Evolutionary conservation across 768 basidiomycete genomes (phyloP), one percentile per base, ranked within the genome.

Genomic region (Mycena leptocephala): DNA sequence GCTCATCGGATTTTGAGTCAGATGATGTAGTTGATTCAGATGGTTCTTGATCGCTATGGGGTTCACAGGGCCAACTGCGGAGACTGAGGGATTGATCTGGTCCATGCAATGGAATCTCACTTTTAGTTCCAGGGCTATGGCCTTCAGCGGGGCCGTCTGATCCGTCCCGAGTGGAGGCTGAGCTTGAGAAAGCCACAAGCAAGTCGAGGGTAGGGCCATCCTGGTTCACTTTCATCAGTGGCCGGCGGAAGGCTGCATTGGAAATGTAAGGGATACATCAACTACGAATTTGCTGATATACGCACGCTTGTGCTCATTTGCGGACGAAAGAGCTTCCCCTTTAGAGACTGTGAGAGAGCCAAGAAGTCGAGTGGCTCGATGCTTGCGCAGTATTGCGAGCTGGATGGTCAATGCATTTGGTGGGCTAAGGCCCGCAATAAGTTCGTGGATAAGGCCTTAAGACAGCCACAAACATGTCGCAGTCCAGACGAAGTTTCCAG

Each of bases 201-300:
- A 70, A 58, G 14, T 58, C 4, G 24, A 69, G 53, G 5, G 37
- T 41, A 41, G 67, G 67, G 8, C 67, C 67, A 56, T 69, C 67
- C 18, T 10, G 28, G 56, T 70, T 58, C 8, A 70, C 68, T 70
- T 58, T 58, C 18, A 41, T 16, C 26, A 70, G 20, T 3, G 37
- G 26, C 28, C 30, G 26, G 26, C 24, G 56, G 14, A 59, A 59
- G 10, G 39, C 68, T 70, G 13, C 8, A 70, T 14, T 39, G 9
- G 35, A 6, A 14, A 41, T 35, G 6, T 59, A 22, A 61, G 11
- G 5, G 14, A 11, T 58, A 11, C n/a, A 13, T 28, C 3, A n/a
- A 56, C 58, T 37, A 20, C 24, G 2, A 18, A 13, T 13, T 39
- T 35, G 13, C 56, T 30, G 13, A 24, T 58, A 35, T 2, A 58